A percentile compares a stretch with the other conserved stretches of the same genome.
Evolutionary conservation across 2,329 filamentous ascomycete species (phyloP).

Genomic region (Fusarium temperatum): DNA sequence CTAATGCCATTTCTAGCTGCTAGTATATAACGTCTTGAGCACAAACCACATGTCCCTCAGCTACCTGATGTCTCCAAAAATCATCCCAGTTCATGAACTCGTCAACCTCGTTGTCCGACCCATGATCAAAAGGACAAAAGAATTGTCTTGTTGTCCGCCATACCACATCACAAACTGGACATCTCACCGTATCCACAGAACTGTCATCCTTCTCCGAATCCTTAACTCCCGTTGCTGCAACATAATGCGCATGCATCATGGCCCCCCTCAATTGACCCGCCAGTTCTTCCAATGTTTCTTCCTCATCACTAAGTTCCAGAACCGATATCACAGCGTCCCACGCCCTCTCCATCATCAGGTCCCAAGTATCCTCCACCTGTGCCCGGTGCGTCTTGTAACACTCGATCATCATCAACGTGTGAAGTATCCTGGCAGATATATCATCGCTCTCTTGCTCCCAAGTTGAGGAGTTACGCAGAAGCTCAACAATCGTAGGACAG

Average conservation of each 20-base stretch:
- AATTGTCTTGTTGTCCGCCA: fast-evolving
- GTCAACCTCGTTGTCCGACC: fast-evolving
- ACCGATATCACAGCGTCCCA: neutral
- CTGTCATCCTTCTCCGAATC: fast-evolving
- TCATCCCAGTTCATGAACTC: fast-evolving
- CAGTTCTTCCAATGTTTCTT: fast-evolving
- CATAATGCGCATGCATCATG: neutral
- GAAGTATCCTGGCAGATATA: fast-evolving
- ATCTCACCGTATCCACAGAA: fast-evolving
- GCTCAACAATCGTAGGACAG: fast-evolving
- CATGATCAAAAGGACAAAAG: neutral
- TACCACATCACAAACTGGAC: fast-evolving
- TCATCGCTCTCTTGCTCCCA: fast-evolving
- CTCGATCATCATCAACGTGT: neutral
- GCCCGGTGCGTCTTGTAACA: neutral
- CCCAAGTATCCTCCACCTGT: neutral
- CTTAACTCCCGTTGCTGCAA: neutral
- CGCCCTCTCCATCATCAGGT: neutral
- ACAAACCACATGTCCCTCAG: fast-evolving
- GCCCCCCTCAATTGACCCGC: fast-evolving
- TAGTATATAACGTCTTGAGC: fast-evolving
- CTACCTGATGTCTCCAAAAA: neutral
- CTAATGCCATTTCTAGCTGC: neutral
- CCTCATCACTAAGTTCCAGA: fast-evolving
- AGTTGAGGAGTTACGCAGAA: fast-evolving